phyloP scores from a whole-genome alignment of 352 stramenopile species.

The Peronosclerospora sorghi region DNA sequence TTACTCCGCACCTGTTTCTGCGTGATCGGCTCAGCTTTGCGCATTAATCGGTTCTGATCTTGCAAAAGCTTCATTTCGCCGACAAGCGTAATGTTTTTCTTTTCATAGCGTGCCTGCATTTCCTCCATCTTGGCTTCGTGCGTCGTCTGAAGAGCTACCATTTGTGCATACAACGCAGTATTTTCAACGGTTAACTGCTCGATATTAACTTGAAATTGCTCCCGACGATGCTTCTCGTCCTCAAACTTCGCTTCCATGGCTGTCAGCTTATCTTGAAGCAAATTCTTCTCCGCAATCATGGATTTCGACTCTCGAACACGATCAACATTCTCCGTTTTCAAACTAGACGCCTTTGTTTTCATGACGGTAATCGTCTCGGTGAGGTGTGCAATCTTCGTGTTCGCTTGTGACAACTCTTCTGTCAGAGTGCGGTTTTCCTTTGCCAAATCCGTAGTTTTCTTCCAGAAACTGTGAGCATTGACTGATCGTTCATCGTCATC shows the following conservation, averaged over 20 bases:
- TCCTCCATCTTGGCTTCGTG: slow-evolving; percentile 80
- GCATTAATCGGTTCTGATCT: slow-evolving; percentile 67
- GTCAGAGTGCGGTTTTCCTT: slow-evolving; percentile 69
- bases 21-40: slow-evolving; percentile 22
- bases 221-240: slow-evolving; percentile 65
- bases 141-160: slow-evolving; percentile 74
- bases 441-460: slow-evolving; percentile 78
- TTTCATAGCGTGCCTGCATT: slow-evolving; percentile 50
- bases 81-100: slow-evolving; percentile 52
- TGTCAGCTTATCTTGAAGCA: slow-evolving; percentile 51
- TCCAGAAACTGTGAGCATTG: slow-evolving; percentile 67
- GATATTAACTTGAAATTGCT: slow-evolving; percentile 82
- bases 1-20: slow-evolving; percentile 3
- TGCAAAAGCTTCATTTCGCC: slow-evolving; percentile 72
- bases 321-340: slow-evolving; percentile 45
- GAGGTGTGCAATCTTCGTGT: slow-evolving; percentile 56
- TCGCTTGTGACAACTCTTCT: slow-evolving; percentile 51
- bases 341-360: slow-evolving; percentile 33
- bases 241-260: slow-evolving; percentile 65
- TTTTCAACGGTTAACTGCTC: slow-evolving; percentile 81
- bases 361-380: slow-evolving; percentile 55
- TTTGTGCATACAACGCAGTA: slow-evolving; percentile 76
- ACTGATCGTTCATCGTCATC: slow-evolving; percentile 64
- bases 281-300: slow-evolving; percentile 64
- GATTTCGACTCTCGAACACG: slow-evolving; percentile 48